Evolutionary conservation across 202 grass and related monocot genomes (phyloP).

Genomic region (Setaria italica): DNA sequence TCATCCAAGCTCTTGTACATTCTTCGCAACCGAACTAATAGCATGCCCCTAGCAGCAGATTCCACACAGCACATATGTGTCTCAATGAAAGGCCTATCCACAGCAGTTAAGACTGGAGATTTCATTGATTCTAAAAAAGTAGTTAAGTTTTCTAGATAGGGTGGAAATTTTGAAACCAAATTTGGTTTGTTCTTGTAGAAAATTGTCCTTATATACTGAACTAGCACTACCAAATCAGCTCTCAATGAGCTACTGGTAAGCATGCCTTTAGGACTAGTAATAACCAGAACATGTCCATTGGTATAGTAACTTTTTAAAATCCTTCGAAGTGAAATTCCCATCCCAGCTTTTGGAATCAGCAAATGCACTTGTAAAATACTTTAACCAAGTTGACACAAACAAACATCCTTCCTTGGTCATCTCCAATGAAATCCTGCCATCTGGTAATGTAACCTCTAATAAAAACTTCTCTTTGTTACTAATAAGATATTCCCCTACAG

Average conservation of each 20-base stretch:
- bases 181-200: not conserved
- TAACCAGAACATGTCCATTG: not conserved
- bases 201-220: not conserved
- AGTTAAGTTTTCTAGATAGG: not conserved
- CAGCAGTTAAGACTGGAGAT: rapidly evolving
- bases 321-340: not conserved
- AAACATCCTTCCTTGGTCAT: not conserved
- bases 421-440: not conserved
- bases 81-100: not conserved
- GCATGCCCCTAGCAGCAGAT: not conserved
- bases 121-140: not conserved
- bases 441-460: not conserved
- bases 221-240: not conserved
- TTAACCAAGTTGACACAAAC: not conserved
- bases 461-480: not conserved
- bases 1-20: not conserved
- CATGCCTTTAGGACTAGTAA: not conserved
- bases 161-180: not conserved
- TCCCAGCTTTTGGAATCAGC: not conserved
- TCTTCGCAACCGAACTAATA: not conserved
- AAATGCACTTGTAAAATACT: not conserved
- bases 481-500: not conserved
- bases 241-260: not conserved
- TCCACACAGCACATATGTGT: slow-evolving; percentile 8
- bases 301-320: not conserved